These are phyloP conservation scores for Syzygium grande DNA, from an alignment of 345 rosid genomes.

Conservation along the genomic window DNA sequence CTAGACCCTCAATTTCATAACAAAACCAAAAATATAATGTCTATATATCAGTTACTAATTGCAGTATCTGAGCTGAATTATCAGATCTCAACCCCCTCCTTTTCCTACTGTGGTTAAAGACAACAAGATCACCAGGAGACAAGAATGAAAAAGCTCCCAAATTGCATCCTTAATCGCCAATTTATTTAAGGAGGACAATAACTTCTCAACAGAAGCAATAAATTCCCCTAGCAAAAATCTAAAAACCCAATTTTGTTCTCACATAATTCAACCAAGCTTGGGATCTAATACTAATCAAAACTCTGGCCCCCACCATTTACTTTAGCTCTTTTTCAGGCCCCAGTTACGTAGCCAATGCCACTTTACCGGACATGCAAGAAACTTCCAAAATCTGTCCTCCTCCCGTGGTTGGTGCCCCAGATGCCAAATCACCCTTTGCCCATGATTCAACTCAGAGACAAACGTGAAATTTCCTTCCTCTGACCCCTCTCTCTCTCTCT, in stretches of 20 bases:
- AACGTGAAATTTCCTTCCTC: background rate
- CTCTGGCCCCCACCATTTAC: background rate
- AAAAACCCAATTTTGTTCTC: background rate
- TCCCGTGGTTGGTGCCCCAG: background rate
- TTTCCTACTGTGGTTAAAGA: background rate
- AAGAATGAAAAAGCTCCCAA: background rate
- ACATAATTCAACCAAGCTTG: background rate
- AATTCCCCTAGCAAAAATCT: background rate
- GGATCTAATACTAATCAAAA: background rate
- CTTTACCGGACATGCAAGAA: background rate
- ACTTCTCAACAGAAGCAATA: background rate
- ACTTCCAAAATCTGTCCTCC: background rate
- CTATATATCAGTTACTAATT: too few species aligned
- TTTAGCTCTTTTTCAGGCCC: background rate
- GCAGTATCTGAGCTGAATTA: background rate
- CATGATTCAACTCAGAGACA: background rate
- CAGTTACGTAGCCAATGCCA: background rate
- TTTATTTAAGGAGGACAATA: background rate
- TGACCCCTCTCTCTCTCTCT: background rate
- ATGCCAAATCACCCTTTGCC: background rate
- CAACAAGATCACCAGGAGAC: background rate
- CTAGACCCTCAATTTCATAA: too few species aligned
- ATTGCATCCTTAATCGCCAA: background rate
- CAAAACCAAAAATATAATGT: too few species aligned
- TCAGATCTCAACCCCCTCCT: background rate